A percentile compares a stretch with the other conserved stretches of the same genome.
phyloP scores from a whole-genome alignment of 2,329 filamentous ascomycete genomes.

The Colletotrichum agaves region DNA sequence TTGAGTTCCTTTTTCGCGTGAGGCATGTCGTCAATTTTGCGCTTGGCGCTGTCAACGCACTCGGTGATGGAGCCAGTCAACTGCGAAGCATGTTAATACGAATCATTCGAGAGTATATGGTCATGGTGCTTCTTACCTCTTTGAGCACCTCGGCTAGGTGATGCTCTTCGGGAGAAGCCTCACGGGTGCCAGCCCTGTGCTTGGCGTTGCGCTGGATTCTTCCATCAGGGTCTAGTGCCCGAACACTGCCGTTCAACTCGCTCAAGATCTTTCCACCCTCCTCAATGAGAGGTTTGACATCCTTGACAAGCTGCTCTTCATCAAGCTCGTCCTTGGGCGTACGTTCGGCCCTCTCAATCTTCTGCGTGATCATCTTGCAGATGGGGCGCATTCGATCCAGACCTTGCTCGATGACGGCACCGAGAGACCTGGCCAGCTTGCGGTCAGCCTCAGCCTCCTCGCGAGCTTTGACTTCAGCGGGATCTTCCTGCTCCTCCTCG shows the following conservation, averaged over 20 bases:
- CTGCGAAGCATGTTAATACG: conserved; percentile 45
- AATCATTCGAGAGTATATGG: neutral
- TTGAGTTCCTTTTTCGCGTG: conserved; percentile 95
- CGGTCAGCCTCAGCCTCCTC: conserved; percentile 74
- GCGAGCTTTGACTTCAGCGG: conserved; percentile 58
- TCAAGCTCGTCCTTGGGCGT: conserved; percentile 89
- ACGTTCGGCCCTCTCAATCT: conserved; percentile 82
- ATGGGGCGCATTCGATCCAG: conserved; percentile 87
- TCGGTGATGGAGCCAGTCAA: conserved; percentile 83
- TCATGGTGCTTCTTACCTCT: conserved; percentile 58
- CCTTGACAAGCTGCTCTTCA: conserved; percentile 86
- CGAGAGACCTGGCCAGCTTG: conserved; percentile 82
- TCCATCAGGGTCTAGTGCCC: conserved; percentile 89
- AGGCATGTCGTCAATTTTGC: conserved; percentile 90
- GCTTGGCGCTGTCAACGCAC: conserved; percentile 88
- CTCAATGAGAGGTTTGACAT: conserved; percentile 89
- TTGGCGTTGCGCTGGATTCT: conserved; percentile 87
- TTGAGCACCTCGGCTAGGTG: conserved; percentile 86
- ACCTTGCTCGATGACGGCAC: conserved; percentile 77
- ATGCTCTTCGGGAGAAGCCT: conserved; percentile 86
- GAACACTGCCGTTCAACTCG: conserved; percentile 87
- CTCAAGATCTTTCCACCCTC: conserved; percentile 84
- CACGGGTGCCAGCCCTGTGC: conserved; percentile 77
- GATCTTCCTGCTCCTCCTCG: conserved; percentile 60
- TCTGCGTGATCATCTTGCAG: conserved; percentile 86